Evolutionary conservation across 2,329 filamentous ascomycete species (phyloP).

Genomic region (Talaromyces sp.): DNA sequence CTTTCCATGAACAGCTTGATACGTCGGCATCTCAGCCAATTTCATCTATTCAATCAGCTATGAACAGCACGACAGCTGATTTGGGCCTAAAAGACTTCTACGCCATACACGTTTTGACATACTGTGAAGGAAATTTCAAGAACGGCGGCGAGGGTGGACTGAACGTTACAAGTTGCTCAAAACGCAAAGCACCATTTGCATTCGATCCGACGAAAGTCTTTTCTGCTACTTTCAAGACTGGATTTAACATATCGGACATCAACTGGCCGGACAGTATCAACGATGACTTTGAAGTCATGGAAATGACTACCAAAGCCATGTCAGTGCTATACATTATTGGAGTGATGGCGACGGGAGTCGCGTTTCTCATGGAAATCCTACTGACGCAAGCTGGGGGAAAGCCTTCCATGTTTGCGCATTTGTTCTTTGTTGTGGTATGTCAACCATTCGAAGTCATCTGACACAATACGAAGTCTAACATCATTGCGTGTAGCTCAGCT

Average conservation of each 20-base stretch:
- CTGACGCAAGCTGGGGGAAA: conserved; percentile 46
- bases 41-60: conserved; percentile 28
- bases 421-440: conserved; percentile 45
- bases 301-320: conserved; percentile 49
- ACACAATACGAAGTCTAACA: neutral
- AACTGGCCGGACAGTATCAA: conserved; percentile 55
- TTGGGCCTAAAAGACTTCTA: conserved; percentile 60
- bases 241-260: conserved; percentile 51
- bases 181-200: conserved; percentile 51
- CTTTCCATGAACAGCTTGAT: conserved; percentile 46
- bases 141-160: conserved; percentile 41
- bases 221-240: conserved; percentile 46
- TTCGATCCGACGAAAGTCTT: conserved; percentile 55
- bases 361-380: conserved; percentile 46
- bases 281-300: conserved; percentile 52
- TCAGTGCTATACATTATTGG: conserved; percentile 60
- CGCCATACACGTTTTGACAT: conserved; percentile 57
- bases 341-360: conserved; percentile 51
- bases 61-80: conserved; percentile 40
- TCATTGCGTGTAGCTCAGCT: conserved; percentile 41
- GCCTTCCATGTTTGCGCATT: conserved; percentile 49
- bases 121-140: conserved; percentile 52
- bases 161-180: conserved; percentile 53
- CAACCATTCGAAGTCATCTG: conserved; percentile 9
- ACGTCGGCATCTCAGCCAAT: conserved; percentile 52